Evolutionary conservation across 2,329 filamentous ascomycete species (phyloP).

Genomic region (Cordyceps cicadae): DNA sequence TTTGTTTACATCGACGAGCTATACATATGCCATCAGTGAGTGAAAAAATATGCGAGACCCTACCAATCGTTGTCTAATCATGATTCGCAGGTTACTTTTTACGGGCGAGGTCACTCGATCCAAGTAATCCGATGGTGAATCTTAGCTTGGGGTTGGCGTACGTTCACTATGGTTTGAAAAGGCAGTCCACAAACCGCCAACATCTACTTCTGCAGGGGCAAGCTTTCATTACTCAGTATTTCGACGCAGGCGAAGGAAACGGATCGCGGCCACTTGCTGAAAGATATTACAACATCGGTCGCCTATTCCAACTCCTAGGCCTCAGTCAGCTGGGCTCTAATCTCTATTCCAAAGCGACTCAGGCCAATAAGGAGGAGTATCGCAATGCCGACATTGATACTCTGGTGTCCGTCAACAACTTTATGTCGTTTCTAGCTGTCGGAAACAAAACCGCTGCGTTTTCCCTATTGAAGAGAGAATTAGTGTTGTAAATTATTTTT

Average conservation of each 20-base stretch:
- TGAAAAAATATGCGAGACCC: constrained; percentile 16
- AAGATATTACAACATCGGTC: constrained; percentile 31
- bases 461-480: constrained; percentile 20
- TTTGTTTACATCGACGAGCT: constrained; percentile 73
- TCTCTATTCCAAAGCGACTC: constrained; percentile 50
- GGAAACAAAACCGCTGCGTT: constrained; percentile 23
- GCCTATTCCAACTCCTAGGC: constrained; percentile 30
- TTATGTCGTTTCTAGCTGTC: constrained; percentile 24
- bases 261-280: constrained; percentile 21
- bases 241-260: constrained; percentile 13
- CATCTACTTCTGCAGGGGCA: constrained; percentile 80
- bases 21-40: constrained; percentile 69
- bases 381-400: constrained; percentile 19
- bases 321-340: constrained; percentile 52
- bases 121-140: constrained; percentile 68
- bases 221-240: constrained; percentile 55
- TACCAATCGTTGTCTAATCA: not conserved
- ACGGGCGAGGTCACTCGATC: constrained; percentile 65
- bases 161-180: constrained; percentile 80
- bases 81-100: constrained; percentile 63
- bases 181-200: constrained; percentile 83
- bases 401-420: constrained; percentile 25
- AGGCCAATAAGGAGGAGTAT: constrained; percentile 5
- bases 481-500: constrained; percentile 13
- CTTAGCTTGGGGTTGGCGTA: constrained; percentile 78